Conservation (phyloP, 2,329 filamentous ascomycete genomes). For the Pestalotiopsis fici region DNA sequence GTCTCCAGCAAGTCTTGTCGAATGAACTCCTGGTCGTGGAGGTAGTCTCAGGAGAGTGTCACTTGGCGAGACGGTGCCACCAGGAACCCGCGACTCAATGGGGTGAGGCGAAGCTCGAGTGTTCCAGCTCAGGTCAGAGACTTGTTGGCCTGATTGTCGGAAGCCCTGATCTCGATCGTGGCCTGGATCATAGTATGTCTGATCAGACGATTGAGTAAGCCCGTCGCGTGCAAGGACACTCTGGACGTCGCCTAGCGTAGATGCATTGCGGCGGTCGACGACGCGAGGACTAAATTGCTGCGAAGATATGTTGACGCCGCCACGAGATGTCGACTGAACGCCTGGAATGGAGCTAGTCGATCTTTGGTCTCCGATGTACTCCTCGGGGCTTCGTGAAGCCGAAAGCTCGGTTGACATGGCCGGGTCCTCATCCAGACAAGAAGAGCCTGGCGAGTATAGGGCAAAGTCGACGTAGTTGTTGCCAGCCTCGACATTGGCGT, state of each 20-base stretch:
- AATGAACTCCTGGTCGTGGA: background rate
- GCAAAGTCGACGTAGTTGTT: conserved; percentile 57
- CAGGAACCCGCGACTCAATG: background rate
- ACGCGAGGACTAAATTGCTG: background rate
- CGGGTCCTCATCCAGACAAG: conserved; percentile 51
- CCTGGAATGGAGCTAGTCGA: background rate
- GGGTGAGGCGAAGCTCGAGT: background rate
- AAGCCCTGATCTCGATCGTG: conserved; percentile 4
- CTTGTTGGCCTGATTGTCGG: background rate
- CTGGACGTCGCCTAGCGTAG: background rate
- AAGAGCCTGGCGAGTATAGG: conserved; percentile 50
- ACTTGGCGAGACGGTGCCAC: background rate
- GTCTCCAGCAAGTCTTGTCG: background rate
- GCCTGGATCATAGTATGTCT: background rate
- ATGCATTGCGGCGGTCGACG: background rate
- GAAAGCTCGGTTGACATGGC: conserved; percentile 24
- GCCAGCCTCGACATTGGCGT: conserved; percentile 32
- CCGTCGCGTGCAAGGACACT: background rate
- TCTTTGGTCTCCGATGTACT: background rate
- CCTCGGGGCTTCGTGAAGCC: conserved; percentile 6
- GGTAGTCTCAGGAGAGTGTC: background rate
- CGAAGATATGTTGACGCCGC: background rate
- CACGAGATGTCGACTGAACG: background rate
- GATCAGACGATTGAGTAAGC: background rate
- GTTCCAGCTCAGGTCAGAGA: background rate